These are phyloP conservation scores for Xylaria sp. DNA, from an alignment of 2,329 filamentous ascomycete genomes.

Conservation along the genomic window DNA sequence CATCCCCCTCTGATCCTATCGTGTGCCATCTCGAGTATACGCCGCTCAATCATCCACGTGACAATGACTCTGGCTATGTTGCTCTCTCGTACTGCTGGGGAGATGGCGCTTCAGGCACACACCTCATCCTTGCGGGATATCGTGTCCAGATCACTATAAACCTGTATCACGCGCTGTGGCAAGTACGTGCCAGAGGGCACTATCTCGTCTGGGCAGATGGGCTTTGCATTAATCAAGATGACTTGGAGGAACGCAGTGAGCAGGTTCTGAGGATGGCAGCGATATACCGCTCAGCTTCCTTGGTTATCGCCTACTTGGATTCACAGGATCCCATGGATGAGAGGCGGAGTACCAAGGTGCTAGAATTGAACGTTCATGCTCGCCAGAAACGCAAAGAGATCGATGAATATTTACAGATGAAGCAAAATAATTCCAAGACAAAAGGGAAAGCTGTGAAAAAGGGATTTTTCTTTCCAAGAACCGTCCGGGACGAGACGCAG, in stretches of 20 bases:
- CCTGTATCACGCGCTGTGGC: not conserved
- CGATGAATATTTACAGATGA: not conserved
- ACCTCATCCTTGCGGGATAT: not conserved
- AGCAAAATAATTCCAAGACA: not conserved
- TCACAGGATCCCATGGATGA: not conserved
- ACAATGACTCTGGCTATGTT: not conserved
- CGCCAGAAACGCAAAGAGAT: not conserved
- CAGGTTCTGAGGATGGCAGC: not conserved
- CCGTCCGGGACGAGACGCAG: not conserved
- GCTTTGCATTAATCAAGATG: not conserved
- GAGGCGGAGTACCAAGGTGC: not conserved
- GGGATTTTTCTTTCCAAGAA: not conserved
- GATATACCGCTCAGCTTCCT: not conserved
- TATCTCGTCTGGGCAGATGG: not conserved
- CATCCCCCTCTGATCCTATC: not conserved
- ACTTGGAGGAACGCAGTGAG: not conserved
- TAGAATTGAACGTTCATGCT: not conserved
- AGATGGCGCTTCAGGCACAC: not conserved
- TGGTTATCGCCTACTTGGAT: not conserved
- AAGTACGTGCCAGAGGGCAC: not conserved
- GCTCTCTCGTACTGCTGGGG: not conserved
- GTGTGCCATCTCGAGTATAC: not conserved
- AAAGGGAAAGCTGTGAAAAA: not conserved
- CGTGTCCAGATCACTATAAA: not conserved
- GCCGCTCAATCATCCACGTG: not conserved